Evolutionary conservation across 2,329 filamentous ascomycete genomes (phyloP).

Genomic region (Verticillium alfalfae): DNA sequence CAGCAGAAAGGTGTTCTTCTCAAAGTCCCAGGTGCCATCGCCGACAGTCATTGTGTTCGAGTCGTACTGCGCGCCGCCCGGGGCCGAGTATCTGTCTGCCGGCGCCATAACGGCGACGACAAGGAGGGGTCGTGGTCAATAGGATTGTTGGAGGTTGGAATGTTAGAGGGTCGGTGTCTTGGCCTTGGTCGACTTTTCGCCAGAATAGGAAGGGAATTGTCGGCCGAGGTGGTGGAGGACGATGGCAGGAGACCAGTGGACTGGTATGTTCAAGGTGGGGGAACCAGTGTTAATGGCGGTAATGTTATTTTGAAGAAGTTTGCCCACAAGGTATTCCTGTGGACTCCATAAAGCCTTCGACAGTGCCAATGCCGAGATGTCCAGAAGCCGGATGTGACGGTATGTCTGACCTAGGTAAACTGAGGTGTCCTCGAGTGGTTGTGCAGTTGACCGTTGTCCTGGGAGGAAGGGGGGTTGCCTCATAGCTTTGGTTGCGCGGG

Average conservation of each 20-base stretch:
- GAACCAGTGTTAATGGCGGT: conserved; percentile 1
- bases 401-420: not conserved
- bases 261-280: not conserved
- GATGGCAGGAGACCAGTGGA: not conserved
- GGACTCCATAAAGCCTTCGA: not conserved
- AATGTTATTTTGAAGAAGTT: conserved; percentile 1
- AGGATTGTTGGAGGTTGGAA: not conserved
- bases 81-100: conserved; percentile 56
- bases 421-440: conserved; percentile 2
- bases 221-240: conserved; percentile 1
- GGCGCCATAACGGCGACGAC: conserved; percentile 54
- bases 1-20: conserved; percentile 70
- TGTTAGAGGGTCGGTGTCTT: not conserved
- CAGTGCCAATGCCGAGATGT: not conserved
- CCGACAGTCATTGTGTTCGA: conserved; percentile 72
- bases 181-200: not conserved
- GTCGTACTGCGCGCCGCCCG: conserved; percentile 67
- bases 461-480: not conserved
- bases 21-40: conserved; percentile 78
- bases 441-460: not conserved
- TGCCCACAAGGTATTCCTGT: not conserved
- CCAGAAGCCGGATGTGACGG: not conserved
- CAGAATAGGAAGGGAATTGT: not conserved
- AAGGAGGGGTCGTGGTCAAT: conserved; percentile 5
- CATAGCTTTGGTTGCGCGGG: conserved; percentile 12